Evolutionary conservation across 2,329 filamentous ascomycete species (phyloP).

Genomic region (Pseudogymnoascus sp.): DNA sequence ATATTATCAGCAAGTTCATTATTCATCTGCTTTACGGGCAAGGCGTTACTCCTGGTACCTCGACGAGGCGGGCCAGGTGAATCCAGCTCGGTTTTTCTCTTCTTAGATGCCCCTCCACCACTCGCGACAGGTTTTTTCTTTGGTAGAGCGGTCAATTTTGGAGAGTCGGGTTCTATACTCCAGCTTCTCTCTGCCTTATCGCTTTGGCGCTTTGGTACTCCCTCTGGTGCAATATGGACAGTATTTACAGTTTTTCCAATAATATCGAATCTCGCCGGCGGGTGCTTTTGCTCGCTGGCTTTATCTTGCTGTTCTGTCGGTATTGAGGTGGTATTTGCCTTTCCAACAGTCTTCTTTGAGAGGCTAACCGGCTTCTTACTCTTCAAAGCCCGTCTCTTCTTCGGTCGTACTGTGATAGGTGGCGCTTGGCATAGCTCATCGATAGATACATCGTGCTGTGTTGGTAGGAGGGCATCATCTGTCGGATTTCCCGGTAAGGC

Average conservation of each 20-base stretch:
- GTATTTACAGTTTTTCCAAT: not conserved
- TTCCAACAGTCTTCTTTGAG: not conserved
- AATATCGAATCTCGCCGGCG: not conserved
- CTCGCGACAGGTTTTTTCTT: not conserved
- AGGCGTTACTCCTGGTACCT: not conserved
- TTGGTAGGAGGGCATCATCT: not conserved
- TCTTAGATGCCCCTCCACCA: not conserved
- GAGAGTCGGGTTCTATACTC: not conserved
- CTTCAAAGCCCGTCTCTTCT: not conserved
- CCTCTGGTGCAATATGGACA: not conserved
- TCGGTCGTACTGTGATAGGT: not conserved
- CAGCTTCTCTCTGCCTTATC: not conserved
- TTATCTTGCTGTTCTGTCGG: not conserved
- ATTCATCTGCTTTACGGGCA: not conserved
- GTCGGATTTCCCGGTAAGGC: not conserved
- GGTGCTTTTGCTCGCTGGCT: not conserved
- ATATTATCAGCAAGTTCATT: not conserved
- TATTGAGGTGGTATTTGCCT: not conserved
- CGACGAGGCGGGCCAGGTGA: not conserved
- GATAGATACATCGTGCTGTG: not conserved
- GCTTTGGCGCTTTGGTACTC: not conserved
- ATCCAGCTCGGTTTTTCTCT: not conserved
- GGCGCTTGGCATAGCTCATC: not conserved
- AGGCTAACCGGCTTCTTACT: not conserved
- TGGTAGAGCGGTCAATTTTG: not conserved